Percentiles rank a stretch among this genome's conserved stretches.
Conservation (phyloP, 805 yeast species). For the Candida ovalis region DNA sequence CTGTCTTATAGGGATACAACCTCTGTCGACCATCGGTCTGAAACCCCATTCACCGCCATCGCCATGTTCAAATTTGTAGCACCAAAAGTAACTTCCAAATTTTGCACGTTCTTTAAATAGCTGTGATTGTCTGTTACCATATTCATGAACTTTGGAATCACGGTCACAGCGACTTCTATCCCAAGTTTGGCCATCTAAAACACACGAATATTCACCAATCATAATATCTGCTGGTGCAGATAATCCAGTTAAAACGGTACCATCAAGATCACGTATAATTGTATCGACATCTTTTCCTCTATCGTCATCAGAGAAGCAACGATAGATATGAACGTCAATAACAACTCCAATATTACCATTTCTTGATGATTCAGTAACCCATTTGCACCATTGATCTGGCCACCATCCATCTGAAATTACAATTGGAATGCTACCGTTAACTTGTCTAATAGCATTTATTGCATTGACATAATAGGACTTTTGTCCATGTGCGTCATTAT, state of each 20-base stretch:
- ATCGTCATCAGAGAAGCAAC: constrained; percentile 80
- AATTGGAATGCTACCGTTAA: constrained; percentile 59
- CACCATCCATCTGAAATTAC: constrained; percentile 94
- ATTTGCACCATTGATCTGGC: constrained; percentile 72
- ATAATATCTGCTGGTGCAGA: constrained; percentile 54
- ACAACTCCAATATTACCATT: constrained; percentile 54
- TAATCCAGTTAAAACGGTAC: constrained; percentile 46
- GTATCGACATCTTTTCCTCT: constrained; percentile 59
- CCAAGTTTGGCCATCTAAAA: constrained; percentile 78
- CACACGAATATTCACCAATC: constrained; percentile 91
- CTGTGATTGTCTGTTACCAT: constrained; percentile 53
- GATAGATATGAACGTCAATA: constrained; percentile 80
- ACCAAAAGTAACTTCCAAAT: constrained; percentile 87
- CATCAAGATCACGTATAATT: constrained; percentile 54
- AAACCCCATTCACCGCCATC: constrained; percentile 98
- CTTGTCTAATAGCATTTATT: constrained; percentile 50
- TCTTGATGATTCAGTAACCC: constrained; percentile 46
- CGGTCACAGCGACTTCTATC: constrained; percentile 41
- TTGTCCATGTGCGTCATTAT: constrained; percentile 49
- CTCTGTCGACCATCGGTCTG: constrained; percentile 65
- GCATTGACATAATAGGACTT: constrained; percentile 65
- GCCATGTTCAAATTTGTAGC: constrained; percentile 80
- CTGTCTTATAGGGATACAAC: constrained; percentile 43
- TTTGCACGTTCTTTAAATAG: constrained; percentile 50
- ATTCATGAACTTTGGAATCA: constrained; percentile 52